Percentiles rank a stretch among this genome's conserved stretches.
Conservation (phyloP, 768 basidiomycete species). For the Pleurotus sapidus region DNA sequence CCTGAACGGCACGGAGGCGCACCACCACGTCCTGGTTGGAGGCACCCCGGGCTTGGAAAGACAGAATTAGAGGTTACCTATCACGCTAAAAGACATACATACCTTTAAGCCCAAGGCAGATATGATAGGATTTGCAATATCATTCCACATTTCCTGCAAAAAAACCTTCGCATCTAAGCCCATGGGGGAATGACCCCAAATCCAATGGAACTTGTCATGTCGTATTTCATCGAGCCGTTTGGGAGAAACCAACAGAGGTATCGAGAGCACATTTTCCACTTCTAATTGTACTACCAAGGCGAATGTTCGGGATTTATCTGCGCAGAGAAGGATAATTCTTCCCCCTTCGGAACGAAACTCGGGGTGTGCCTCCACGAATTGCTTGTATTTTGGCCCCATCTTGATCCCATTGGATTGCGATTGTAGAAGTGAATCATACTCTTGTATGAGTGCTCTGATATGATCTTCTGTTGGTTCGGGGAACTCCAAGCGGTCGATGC, state of each 20-base stretch:
- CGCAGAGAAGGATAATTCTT: not conserved
- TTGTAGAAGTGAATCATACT: too few species aligned
- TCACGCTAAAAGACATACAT: not conserved
- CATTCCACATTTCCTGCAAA: not conserved
- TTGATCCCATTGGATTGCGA: too few species aligned
- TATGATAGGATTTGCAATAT: not conserved
- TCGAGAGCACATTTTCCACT: not conserved
- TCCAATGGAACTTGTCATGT: too few species aligned
- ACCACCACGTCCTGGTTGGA: not conserved
- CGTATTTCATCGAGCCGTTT: not conserved
- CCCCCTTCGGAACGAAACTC: not conserved
- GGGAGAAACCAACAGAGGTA: not conserved
- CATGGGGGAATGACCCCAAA: not conserved
- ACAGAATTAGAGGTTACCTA: not conserved
- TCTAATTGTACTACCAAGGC: not conserved
- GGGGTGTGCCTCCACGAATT: not conserved
- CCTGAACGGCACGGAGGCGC: not conserved
- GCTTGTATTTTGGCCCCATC: too few species aligned
- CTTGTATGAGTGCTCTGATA: not conserved
- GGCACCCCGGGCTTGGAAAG: not conserved
- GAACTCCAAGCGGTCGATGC: not conserved
- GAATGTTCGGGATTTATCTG: not conserved
- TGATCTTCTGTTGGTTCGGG: not conserved
- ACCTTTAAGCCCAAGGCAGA: not conserved
- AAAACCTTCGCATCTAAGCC: not conserved